Base-by-base conservation (phyloP, 768 basidiomycete species). In the Tylopilus sp. region DNA sequence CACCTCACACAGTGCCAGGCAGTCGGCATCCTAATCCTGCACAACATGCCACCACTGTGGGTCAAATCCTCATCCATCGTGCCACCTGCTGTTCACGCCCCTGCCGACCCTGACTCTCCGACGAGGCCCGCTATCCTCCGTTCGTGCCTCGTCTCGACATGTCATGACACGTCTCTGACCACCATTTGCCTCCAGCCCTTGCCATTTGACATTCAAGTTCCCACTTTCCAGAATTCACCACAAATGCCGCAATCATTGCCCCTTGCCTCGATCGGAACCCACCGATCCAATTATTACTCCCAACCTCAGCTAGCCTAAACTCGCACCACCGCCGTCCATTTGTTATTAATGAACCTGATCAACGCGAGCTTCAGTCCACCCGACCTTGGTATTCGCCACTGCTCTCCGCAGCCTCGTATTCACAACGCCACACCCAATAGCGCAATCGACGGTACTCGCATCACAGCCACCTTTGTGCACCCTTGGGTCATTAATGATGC, bases 161-260 rank as follows among this genome's bases (percentile, higher is more conserved):
- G 18, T n/a, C 33, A 35, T 13, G 5, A 5, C 4, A 36, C n/a
- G n/a, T 36, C 10, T n/a, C 6, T 36, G 36, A 18, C 36, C 36
- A n/a, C 33, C 15, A 15, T 17, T 5, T 35, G 11, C 7, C 33
- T 17, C 33, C 15, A 20, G 5, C 38, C 48, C 30, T 33, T 52
- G 41, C 8, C 31, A 30, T 21, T 45, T 28, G 46, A 50, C 35
- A 33, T 48, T n/a, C n/a, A n/a, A n/a, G n/a, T n/a, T 23, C 41
- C 48, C 52, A 22, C 43, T 62, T 50, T 56, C 38, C 53, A 56
- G 53, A 23, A 31, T 33, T 36, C 50, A 43, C 57, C 60, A 38
- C 53, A 60, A 35, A 43, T 52, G 30, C 58, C 62, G 55, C 61
- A 43, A 64, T 50, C 22, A 40, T 22, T 44, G 45, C 35, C 41